Evolutionary conservation across 2,329 filamentous ascomycete genomes (phyloP).

Genomic region (Nannizziopsis arthrosporioides): DNA sequence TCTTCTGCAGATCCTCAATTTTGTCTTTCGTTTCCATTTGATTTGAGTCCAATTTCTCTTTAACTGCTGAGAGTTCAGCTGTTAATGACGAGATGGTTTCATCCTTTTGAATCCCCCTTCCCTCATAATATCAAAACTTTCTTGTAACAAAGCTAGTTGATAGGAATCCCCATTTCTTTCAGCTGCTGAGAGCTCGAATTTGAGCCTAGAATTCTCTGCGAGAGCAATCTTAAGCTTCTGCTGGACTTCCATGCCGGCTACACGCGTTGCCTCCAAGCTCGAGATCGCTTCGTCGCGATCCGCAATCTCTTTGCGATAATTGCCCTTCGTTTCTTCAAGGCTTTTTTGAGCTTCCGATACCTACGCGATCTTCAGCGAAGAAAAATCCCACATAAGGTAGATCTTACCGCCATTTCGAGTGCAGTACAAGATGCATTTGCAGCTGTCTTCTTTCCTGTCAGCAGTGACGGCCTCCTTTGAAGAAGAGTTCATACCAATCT

Average conservation of each 20-base stretch:
- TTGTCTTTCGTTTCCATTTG: slow-evolving; percentile 16
- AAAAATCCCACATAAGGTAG: neutral
- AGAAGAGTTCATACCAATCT: slow-evolving; percentile 20
- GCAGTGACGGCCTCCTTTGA: neutral
- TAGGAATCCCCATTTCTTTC: slow-evolving; percentile 3
- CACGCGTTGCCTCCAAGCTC: slow-evolving; percentile 17
- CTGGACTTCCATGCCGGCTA: neutral
- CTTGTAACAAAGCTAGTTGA: slow-evolving; percentile 9
- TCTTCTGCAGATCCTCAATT: slow-evolving; percentile 18
- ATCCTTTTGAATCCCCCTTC: slow-evolving; percentile 24
- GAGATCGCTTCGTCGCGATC: slow-evolving; percentile 16
- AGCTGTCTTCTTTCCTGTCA: slow-evolving; percentile 2
- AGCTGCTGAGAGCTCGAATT: slow-evolving; percentile 12
- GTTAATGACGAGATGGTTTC: slow-evolving; percentile 20
- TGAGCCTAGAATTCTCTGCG: slow-evolving; percentile 14
- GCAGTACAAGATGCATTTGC: neutral
- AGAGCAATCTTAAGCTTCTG: slow-evolving; percentile 12
- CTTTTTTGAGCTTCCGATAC: slow-evolving; percentile 10
- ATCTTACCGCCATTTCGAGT: slow-evolving; percentile 7
- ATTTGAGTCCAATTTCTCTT: slow-evolving; percentile 21
- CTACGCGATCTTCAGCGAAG: slow-evolving; percentile 1
- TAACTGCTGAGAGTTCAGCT: slow-evolving; percentile 19
- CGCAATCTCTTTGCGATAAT: slow-evolving; percentile 15
- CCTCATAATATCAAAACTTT: slow-evolving; percentile 14
- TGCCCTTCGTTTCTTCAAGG: slow-evolving; percentile 18